Conservation (phyloP, 768 basidiomycete species). For the Lactarius evosmus region DNA sequence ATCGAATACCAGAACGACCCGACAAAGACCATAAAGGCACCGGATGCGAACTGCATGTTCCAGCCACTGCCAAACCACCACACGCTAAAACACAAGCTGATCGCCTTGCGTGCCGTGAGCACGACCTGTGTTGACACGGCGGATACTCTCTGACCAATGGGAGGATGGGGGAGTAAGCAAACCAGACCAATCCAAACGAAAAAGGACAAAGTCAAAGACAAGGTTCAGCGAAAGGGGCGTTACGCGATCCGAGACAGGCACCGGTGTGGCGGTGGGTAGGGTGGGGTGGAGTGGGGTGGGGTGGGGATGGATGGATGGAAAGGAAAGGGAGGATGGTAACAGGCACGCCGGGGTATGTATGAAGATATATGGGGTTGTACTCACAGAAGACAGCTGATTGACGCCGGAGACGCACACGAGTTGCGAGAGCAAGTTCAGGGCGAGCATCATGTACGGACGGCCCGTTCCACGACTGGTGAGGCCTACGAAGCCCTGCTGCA, state of each 20-base stretch:
- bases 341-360: too few species aligned
- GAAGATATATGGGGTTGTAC: too few species aligned
- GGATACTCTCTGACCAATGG: conserved; percentile 50
- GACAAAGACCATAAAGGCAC: conserved; percentile 70
- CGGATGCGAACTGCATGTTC: conserved; percentile 59
- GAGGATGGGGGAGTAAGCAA: conserved; percentile 1
- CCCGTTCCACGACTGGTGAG: conserved; percentile 34
- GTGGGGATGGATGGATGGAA: background rate
- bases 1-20: conserved; percentile 58
- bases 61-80: conserved; percentile 81
- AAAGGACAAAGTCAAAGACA: background rate
- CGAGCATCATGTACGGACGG: conserved; percentile 54
- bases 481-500: conserved; percentile 49
- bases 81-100: conserved; percentile 76
- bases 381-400: conserved; percentile 73
- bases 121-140: conserved; percentile 80
- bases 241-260: background rate
- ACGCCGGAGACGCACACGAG: conserved; percentile 82
- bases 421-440: conserved; percentile 66
- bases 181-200: background rate
- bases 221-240: background rate
- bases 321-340: background rate
- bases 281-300: background rate
- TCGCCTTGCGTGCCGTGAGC: conserved; percentile 74
- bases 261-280: background rate